phyloP scores from a whole-genome alignment of 805 yeast genomes.

The Diddensiella santjacobensis region DNA sequence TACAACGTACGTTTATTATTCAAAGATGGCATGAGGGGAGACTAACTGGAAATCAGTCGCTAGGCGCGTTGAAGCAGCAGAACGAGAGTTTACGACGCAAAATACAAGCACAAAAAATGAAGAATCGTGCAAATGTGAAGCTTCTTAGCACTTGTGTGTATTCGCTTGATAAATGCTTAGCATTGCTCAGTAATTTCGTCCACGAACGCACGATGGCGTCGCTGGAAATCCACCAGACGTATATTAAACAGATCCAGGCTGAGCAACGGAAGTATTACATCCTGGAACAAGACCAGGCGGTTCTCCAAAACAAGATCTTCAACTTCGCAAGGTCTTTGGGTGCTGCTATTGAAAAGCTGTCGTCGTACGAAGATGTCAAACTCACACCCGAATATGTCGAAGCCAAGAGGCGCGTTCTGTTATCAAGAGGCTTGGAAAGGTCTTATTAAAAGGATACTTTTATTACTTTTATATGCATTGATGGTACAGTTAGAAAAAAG shows the following conservation, averaged over 20 bases:
- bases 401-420: conserved; percentile 5
- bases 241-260: conserved; percentile 17
- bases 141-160: conserved; percentile 18
- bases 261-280: conserved; percentile 21
- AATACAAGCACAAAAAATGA: conserved; percentile 11
- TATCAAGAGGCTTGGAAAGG: not conserved
- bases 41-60: not conserved
- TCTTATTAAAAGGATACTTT: too few species aligned
- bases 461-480: not conserved
- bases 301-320: conserved; percentile 19
- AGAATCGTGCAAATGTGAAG: conserved; percentile 13
- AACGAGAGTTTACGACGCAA: conserved; percentile 17
- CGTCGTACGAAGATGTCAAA: conserved; percentile 4
- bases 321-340: conserved; percentile 18
- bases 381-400: conserved; percentile 13
- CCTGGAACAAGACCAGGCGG: conserved; percentile 17
- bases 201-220: conserved; percentile 20
- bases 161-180: conserved; percentile 20
- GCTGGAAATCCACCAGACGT: conserved; percentile 19
- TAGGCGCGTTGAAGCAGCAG: conserved; percentile 10
- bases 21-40: not conserved
- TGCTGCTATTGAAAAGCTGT: conserved; percentile 6
- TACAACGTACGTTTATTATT: not conserved
- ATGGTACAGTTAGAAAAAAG: conserved; percentile 35
- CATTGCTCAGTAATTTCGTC: conserved; percentile 18